Base-by-base conservation (phyloP, 2,329 filamentous ascomycete genomes). In the Calcarisporium arbuscula region DNA sequence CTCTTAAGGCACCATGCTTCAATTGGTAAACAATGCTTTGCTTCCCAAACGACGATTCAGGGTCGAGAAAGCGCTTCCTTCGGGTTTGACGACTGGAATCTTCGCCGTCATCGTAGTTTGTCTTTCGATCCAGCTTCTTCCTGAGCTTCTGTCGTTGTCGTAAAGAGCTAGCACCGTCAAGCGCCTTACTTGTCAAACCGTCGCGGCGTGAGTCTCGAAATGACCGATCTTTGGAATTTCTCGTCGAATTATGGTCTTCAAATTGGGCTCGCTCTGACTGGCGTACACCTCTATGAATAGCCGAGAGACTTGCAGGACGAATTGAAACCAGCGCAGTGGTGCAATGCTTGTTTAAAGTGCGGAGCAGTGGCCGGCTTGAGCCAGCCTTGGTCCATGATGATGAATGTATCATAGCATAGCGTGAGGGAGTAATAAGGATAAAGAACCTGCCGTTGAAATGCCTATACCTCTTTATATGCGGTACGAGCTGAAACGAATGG, bases 211-310 rank as follows among this genome's bases (percentile, higher is more conserved):
- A 30, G 28, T 41, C 39, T 28, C 36, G 40, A n/a, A n/a, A n/a
- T n/a, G n/a, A n/a, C 18, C 32, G 32, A 15, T 34, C 34, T 25
- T 23, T 25, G 30, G 40, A 40, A 35, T 34, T 28, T 27, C 45
- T 31, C 33, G 36, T n/a, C n/a, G n/a, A n/a, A n/a, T n/a, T n/a
- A n/a, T n/a, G 7, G 20, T 47, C 46, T 19, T 53, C 51, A 38
- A 45, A 47, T 29, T 54, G 50, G 25, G 44, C 54, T 41, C 54
- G 47, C 50, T 67, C 45, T 45, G 74, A 57, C 54, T 62, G 50
- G 28, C 78, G 74, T 35, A 86, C 65, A 11, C 82, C 82, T 29
- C 72, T 67, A 44, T 78, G 74, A 49, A 88, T 87, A 28, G 81
- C 82, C 8, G 81, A 82, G 40, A 85, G 68, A 27, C 52, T 58